A percentile compares a stretch with the other conserved stretches of the same genome.
Conservation (phyloP, 768 basidiomycete genomes). For the Tylopilus plumbeoviolaceoides region DNA sequence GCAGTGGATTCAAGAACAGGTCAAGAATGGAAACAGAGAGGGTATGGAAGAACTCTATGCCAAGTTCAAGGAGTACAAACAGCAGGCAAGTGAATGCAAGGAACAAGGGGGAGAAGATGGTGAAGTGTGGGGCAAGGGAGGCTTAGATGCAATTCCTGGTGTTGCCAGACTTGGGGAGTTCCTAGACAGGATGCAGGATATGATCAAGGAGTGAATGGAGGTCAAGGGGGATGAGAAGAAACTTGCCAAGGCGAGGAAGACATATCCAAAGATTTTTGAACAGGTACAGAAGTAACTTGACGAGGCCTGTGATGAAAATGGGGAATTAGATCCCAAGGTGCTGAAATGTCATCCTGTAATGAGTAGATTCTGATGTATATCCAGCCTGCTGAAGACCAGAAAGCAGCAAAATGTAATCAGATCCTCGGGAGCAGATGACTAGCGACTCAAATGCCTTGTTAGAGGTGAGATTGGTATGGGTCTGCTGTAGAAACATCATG, state of each 20-base stretch:
- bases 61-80: constrained; percentile 7
- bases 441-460: too few species aligned
- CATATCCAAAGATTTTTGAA: constrained; percentile 12
- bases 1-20: neutral
- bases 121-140: neutral
- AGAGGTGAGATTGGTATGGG: too few species aligned
- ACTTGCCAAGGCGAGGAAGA: constrained; percentile 14
- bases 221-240: constrained; percentile 17
- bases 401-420: too few species aligned
- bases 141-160: neutral
- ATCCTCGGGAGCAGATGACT: too few species aligned
- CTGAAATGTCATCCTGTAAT: neutral
- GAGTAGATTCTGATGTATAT: too few species aligned
- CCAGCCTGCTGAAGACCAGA: too few species aligned
- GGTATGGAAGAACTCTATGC: neutral
- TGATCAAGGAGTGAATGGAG: constrained; percentile 13
- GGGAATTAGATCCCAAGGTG: constrained; percentile 4
- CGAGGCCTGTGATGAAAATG: neutral
- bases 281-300: constrained; percentile 12
- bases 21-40: neutral
- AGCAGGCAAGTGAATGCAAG: neutral
- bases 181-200: constrained; percentile 19
- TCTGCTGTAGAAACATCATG: too few species aligned
- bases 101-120: neutral
- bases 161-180: constrained; percentile 9